Base-by-base conservation (phyloP, 352 stramenopile species). In the Phytophthora quininea region DNA sequence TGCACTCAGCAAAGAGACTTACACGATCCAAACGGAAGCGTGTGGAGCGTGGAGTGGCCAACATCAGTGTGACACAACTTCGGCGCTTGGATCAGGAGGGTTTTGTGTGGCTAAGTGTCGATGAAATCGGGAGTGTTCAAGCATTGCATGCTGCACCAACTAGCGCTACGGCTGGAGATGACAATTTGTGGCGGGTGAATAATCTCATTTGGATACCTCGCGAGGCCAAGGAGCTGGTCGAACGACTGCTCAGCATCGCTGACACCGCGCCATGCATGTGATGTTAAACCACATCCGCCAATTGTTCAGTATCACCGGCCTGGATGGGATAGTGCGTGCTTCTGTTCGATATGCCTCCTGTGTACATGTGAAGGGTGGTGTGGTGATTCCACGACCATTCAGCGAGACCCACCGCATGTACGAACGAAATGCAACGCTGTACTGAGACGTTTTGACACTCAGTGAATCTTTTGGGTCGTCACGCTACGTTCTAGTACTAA, bases 301-400 rank as follows among this genome's bases (percentile, higher is more conserved):
- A 10, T 10, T 40, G 35, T 40, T 40, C 35, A 11, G 10, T 10
- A 40, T 40, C 35, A 40, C 5, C 10, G 10, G 10, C 35, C 35
- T 40, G 5, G 10, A 10, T 10, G 10, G 10, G 35, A 40, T 40
- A 11, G 35, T 40, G 10, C 35, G 35, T 10, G 35, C 35, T 40
- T 40, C 10, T 40, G 35, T 11, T 11, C 35, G 35, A 40, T 11
- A 29, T 69, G 53, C 46, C n/a, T 58, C 32, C 61, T 69, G 7
- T 69, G 12, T 69, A 14, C 61, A 69, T 32, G 61, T 69, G 0
- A 69, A 69, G 10, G 52, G 53, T 14, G 53, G 54, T 3, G 8
- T 56, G 1, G 29, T 69, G 1, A 51, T 60, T 35, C 54, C 54
- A 5, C 47, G 62, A 29, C 40, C 60, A 6, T 62, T 67, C 10